Conservation (phyloP, 345 rosid genomes). For the Salix udensis region DNA sequence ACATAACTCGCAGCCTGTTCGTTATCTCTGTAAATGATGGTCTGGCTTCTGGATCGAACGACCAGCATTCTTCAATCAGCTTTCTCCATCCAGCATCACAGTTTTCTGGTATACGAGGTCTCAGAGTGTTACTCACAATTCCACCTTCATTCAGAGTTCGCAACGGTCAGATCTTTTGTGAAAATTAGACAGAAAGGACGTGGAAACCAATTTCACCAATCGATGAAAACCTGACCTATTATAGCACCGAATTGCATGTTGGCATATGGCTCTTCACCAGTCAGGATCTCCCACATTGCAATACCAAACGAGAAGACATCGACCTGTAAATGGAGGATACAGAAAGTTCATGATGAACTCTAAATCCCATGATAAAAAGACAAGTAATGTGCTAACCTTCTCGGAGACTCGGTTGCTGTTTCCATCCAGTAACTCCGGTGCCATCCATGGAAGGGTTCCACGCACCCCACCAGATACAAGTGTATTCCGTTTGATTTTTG, state of each 20-base stretch:
- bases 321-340: slow-evolving; percentile 45
- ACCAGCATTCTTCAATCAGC: slow-evolving; percentile 90
- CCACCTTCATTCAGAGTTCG: slow-evolving; percentile 54
- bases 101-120: slow-evolving; percentile 66
- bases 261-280: slow-evolving; percentile 85
- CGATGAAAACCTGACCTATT: slow-evolving; percentile 49
- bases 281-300: slow-evolving; percentile 79
- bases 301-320: slow-evolving; percentile 92
- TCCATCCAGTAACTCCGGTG: slow-evolving; percentile 81
- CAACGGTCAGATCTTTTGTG: neutral
- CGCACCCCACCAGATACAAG: slow-evolving; percentile 87
- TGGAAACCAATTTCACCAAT: neutral
- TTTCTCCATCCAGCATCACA: slow-evolving; percentile 73
- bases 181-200: no score
- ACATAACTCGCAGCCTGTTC: slow-evolving; percentile 52
- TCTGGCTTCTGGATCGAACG: slow-evolving; percentile 54
- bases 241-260: slow-evolving; percentile 91
- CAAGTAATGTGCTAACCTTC: slow-evolving; percentile 42
- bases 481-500: slow-evolving; percentile 85
- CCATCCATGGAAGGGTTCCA: slow-evolving; percentile 99
- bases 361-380: neutral
- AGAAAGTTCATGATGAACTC: neutral
- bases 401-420: slow-evolving; percentile 78
- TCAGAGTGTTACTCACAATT: slow-evolving; percentile 66
- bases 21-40: slow-evolving; percentile 84